Evolutionary conservation across 495 filamentous ascomycete species (phyloP), one percentile per base, ranked within the genome.

Genomic region (Xylaria bambusicola): DNA sequence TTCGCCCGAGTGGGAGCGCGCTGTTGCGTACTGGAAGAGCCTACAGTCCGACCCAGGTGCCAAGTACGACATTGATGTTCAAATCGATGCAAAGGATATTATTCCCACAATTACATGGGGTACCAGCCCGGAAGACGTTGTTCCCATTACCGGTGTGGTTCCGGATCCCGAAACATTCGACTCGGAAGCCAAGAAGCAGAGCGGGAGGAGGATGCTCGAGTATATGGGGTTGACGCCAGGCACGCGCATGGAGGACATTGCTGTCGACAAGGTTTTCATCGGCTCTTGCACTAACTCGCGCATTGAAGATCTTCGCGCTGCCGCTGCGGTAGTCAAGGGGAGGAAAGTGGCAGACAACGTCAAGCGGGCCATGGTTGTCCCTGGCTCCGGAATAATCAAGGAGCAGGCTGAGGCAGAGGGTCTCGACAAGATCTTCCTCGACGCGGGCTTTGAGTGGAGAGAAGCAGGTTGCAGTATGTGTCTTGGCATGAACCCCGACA

Each of bases 381-480:
- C 94, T 54, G 94, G 94, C 6, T 97, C 93, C 44, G 94, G 94
- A 56, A 81, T 97, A 8, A 88, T 98, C 64, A 98, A 98, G 81
- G 84, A 87, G 68, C 89, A 94, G 72, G 94, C 94, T 15, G 94
- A 98, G 73, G 73, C 82, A 0, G 94, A 98, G 72, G 92, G 93
- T 51, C 86, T 98, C 0, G 90, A 98, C 76, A 89, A 89, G 78
- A 88, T 96, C 63, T 98, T 98, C 73, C 71, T 77, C 18, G 91
- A 96, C 42, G 91, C 94, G 51, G 94, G 94, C 7, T 98, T 97
- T 56, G 94, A 98, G 71, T 98, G 93, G 93, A 84, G 94, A 58
- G 94, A 98, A 81, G 94, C 94, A 58, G 94, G 94, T 44, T 98
- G 94, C 80, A 93, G 88, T 52, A 98, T 98, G 94, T 98, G 94